A percentile compares a stretch with the other conserved stretches of the same genome.
Conservation (phyloP, 164 flowering plant genomes). For the Berberis vulgaris region DNA sequence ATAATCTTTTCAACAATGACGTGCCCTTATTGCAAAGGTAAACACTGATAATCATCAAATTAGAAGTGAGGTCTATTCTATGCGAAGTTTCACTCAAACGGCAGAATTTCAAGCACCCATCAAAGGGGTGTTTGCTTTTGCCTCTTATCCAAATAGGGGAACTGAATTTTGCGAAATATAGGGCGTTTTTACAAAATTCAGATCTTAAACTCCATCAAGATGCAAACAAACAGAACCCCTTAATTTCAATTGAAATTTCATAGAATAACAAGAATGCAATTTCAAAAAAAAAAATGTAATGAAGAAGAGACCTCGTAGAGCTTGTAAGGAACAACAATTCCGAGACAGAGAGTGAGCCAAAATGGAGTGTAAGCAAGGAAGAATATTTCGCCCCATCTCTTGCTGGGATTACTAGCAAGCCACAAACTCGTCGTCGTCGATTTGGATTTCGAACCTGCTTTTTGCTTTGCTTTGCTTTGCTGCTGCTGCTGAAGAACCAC, state of each 20-base stretch:
- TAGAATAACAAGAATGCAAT: background rate
- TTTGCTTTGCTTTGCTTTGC: background rate
- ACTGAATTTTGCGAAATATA: too few species aligned
- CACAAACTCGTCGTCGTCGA: slow-evolving; percentile 26
- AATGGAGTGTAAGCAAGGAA: slow-evolving; percentile 87
- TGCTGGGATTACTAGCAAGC: slow-evolving; percentile 84
- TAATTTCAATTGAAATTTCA: background rate
- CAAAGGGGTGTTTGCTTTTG: too few species aligned
- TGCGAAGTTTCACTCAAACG: too few species aligned
- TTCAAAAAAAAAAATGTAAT: background rate
- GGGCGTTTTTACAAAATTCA: too few species aligned
- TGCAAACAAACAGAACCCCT: too few species aligned
- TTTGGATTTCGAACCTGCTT: background rate
- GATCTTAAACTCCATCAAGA: too few species aligned
- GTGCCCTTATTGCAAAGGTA: too few species aligned
- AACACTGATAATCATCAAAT: too few species aligned
- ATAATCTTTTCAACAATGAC: too few species aligned
- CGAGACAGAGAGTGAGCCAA: slow-evolving; percentile 93
- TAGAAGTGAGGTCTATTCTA: too few species aligned
- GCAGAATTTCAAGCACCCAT: too few species aligned
- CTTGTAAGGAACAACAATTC: slow-evolving; percentile 79
- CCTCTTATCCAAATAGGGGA: too few species aligned
- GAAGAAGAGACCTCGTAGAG: slow-evolving; percentile 68
- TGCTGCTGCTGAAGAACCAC: slow-evolving; percentile 10
- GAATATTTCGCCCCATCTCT: slow-evolving; percentile 93